Evolutionary conservation across 257 asterid genomes (phyloP), one percentile per base, ranked within the genome.

Genomic region (Dorcoceras hygrometricum): DNA sequence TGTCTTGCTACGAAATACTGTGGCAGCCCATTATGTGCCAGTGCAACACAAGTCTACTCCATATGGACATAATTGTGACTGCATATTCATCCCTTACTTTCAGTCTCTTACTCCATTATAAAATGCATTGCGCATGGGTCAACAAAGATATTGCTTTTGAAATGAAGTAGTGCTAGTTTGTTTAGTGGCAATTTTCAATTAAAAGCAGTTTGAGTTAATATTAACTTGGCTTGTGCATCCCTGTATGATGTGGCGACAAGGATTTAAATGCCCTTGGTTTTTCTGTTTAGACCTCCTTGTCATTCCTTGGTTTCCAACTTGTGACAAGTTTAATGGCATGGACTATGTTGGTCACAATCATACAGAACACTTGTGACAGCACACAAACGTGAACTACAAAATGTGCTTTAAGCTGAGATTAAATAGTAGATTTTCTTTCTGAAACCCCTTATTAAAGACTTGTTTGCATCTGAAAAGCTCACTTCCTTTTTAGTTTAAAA

Each of bases 61-160:
- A 24, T 18, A 29, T 53, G 36, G 56, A 25, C 48, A 23, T 34
- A 19, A 48, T 4, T 53, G 56, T 25, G 7, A 27, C 39, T 28
- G 57, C 53, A 70, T 46, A 20, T 68, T 51, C 60, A 19, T 32
- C 70, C 60, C 48, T n/a, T 32, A 43, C 55, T 16, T 36, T 29
- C 61, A 64, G 39, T 59, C 34, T 43, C 56, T 28, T 23, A 23
- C 10, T 29, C 20, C 69, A 19, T 12, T 1, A 10, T 2, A 0
- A 11, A 39, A 39, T 39, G 50, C 50, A 62, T 39, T 48, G 28
- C 18, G 36, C 69, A 63, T 62, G 59, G 66, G 24, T 48, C 34
- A 72, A 65, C 28, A 5, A 66, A 66, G 68, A 68, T 53, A 65
- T 27, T 60, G 46, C 56, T 18, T 25, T 68, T 39, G 23, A 43